These are phyloP conservation scores for Moricandia moricandioides DNA, from an alignment of 345 rosid species.

Conservation along the genomic window DNA sequence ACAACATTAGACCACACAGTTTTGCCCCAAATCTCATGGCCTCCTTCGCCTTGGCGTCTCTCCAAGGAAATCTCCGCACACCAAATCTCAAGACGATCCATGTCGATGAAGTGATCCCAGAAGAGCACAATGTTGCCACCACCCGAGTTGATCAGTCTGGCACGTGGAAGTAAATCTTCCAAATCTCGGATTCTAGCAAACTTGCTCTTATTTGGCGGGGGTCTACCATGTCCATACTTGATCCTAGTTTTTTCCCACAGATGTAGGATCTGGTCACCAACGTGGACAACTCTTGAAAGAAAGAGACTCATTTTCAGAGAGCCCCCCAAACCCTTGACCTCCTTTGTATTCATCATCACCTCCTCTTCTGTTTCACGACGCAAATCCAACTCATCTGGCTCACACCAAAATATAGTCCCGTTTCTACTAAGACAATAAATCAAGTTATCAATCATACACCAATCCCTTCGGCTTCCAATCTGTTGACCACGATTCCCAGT, in stretches of 20 bases:
- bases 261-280: neutral
- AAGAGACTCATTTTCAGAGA: neutral
- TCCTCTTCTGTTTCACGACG: neutral
- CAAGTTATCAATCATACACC: too few relatives aligned
- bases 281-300: neutral
- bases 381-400: too few relatives aligned
- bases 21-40: neutral
- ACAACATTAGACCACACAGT: neutral
- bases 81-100: neutral
- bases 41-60: neutral
- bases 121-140: neutral
- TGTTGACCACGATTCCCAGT: too few relatives aligned
- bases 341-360: neutral
- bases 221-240: neutral
- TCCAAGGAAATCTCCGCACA: neutral
- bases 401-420: too few relatives aligned
- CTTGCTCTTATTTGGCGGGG: neutral
- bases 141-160: neutral
- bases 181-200: neutral
- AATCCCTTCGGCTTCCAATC: too few relatives aligned
- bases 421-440: too few relatives aligned
- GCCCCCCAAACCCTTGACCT: neutral
- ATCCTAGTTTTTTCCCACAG: neutral
- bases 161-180: neutral
- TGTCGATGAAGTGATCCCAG: neutral